A percentile compares a stretch with the other conserved stretches of the same genome.
These are phyloP conservation scores for Boeremia exigua DNA, from an alignment of 2,329 filamentous ascomycete genomes.

Conservation along the genomic window DNA sequence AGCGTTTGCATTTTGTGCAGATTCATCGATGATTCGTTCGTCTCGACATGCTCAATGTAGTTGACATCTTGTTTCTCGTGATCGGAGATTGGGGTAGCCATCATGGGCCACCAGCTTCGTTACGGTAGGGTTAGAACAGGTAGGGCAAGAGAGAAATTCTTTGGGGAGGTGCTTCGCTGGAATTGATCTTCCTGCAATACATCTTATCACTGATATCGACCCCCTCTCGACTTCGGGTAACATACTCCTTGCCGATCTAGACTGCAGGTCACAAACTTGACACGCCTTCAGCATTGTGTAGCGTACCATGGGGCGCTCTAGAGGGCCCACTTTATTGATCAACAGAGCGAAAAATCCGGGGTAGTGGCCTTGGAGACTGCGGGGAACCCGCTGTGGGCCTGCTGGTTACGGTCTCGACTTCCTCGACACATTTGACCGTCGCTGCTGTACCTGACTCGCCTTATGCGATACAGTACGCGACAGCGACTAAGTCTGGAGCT, in stretches of 20 bases:
- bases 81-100: conserved; percentile 25
- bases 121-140: neutral
- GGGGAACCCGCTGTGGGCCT: conserved; percentile 27
- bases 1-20: conserved; percentile 34
- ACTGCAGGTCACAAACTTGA: conserved; percentile 3
- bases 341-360: conserved; percentile 26
- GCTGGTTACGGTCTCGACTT: conserved; percentile 13
- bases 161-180: neutral
- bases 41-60: conserved; percentile 33
- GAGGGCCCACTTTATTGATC: conserved; percentile 15
- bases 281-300: neutral
- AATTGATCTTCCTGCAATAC: conserved; percentile 1
- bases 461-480: conserved; percentile 5
- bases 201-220: neutral
- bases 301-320: conserved; percentile 3
- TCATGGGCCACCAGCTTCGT: conserved; percentile 5
- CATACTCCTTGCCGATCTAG: conserved; percentile 14
- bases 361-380: conserved; percentile 28
- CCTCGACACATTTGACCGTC: neutral
- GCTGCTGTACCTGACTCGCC: conserved; percentile 28
- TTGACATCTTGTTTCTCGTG: conserved; percentile 33
- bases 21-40: conserved; percentile 30
- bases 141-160: neutral
- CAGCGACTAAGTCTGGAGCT: conserved; percentile 9
- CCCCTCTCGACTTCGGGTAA: conserved; percentile 12